A percentile compares a stretch with the other conserved stretches of the same genome.
Evolutionary conservation across 2,329 filamentous ascomycete species (phyloP).

Genomic region (Torrubiella hemipterigena): DNA sequence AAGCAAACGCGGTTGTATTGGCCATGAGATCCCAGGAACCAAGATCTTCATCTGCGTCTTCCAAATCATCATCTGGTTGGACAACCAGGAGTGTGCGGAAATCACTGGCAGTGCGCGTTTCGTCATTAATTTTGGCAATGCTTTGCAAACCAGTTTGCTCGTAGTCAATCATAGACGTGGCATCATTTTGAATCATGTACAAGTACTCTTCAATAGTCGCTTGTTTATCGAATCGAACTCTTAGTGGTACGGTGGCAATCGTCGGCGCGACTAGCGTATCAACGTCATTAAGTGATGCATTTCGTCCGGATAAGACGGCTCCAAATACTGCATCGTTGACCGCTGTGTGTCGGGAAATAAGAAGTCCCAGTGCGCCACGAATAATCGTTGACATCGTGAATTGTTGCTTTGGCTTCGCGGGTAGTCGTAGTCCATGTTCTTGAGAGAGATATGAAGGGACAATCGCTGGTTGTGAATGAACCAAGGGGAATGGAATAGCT

Average conservation of each 20-base stretch:
- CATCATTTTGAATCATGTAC: constrained; percentile 10
- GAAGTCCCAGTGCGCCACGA: too few relatives aligned
- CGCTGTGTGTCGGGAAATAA: constrained; percentile 34
- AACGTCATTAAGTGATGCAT: constrained; percentile 25
- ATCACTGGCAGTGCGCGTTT: constrained; percentile 8
- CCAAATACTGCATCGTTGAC: constrained; percentile 38
- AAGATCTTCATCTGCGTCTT: background rate
- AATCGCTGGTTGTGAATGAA: too few relatives aligned
- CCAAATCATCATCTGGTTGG: constrained; percentile 9
- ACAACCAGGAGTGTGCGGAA: constrained; percentile 19
- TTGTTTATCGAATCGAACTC: constrained; percentile 26
- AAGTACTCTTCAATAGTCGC: constrained; percentile 33
- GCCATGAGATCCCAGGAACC: too few relatives aligned
- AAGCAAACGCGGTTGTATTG: too few relatives aligned
- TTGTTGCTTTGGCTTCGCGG: constrained; percentile 39
- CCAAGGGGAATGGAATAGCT: constrained; percentile 27
- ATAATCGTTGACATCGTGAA: too few relatives aligned
- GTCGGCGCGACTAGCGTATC: constrained; percentile 41
- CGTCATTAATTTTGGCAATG: constrained; percentile 11
- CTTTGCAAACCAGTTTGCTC: constrained; percentile 19
- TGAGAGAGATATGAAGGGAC: constrained; percentile 29
- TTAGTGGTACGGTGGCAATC: constrained; percentile 41
- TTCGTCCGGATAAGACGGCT: constrained; percentile 41
- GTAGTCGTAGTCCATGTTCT: constrained; percentile 37
- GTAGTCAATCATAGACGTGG: constrained; percentile 13